Base-by-base conservation (phyloP, 371 early-diverging fungal species). In the Mucor mucedo region DNA sequence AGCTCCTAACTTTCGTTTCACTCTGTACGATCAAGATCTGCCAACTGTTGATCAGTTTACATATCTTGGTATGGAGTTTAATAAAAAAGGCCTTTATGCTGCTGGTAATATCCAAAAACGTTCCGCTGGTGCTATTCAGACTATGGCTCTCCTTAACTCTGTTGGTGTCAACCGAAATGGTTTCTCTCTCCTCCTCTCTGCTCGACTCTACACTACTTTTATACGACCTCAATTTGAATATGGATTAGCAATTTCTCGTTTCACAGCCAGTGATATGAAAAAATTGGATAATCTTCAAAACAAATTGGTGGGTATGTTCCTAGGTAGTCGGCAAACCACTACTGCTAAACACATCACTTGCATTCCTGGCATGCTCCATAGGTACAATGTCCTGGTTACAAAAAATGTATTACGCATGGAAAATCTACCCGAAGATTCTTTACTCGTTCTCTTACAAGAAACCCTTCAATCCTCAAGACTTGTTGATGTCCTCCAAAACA, bases 1-100 rank as follows among this genome's bases (percentile, higher is more conserved):
- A 9, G 9, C 54, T 14, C 3, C 13, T 7, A 35, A 30, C 16
- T 33, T 53, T 8, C 13, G 4, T 14, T 16, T 7, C 8, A 16
- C 33, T 7, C 65, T 71, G 2, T 67, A 71, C 29, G 41, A 52
- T 1, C 50, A 66, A 28, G 2, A 35, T 2, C 47, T 71, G 8
- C 72, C 72, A 0, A 14, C 41, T 2, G 58, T 60, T 16, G 39
- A 52, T 13, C 3, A 50, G 2, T 70, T 70, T 45, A 30, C 41
- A 0, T 66, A 70, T 16, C 63, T 66, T 16, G 66, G 71, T 41
- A 48, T 70, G 9, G 66, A 62, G 2, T 66, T 56, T 40, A 4
- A 4, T 7, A 42, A n/a, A 38, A 33, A 13, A 38, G 54, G 21
- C 4, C 7, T 45, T 5, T 16, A 45, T 21, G 21, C 47, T 4